Evolutionary conservation across 441 rosid genomes (phyloP), one percentile per base, ranked within the genome.

Genomic region (Raphanus hybrid): DNA sequence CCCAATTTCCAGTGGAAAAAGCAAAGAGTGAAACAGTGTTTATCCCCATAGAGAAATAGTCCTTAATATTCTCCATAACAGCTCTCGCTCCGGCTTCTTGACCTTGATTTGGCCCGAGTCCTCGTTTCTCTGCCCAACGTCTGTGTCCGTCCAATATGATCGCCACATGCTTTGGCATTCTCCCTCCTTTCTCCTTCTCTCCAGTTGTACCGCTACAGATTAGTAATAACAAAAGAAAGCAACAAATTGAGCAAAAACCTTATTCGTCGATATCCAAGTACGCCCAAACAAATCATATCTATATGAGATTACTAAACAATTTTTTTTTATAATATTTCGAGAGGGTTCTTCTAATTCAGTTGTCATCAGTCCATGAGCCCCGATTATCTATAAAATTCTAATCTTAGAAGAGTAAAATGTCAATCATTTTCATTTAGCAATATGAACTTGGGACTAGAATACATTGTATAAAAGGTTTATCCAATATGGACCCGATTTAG

Each of bases 71-170:
- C 63, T 59, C 63, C 8, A 59, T 3, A 12, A 59, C 63, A 23
- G 15, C 5, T 59, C 35, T 59, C 63, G 35, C 35, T 59, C 63
- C 63, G 34, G 63, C 63, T 59, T 59, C 63, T 10, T 59, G 63
- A 59, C 63, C 63, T 59, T 59, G 35, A 2, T 6, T 0, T 26
- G 32, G 15, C 8, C n/a, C 32, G 35, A 59, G 63, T 59, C 63
- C 35, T 59, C 63, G 35, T 59, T 59, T 59, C 14, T 26, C 14
- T 27, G 63, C 63, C 63, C 63, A 59, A 59, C 63, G 63, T 23
- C 63, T 59, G 63, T 59, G 12, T 59, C 63, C 63, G 63, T 59
- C 63, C 14, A 59, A 59, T 59, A 59, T 59, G 32, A 59, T 23
- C 35, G 63, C 63, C 15, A 59, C 63, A 59, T 59, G 63, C 15